phyloP scores from a whole-genome alignment of 257 asterid species.

The Jasminum sambac region DNA sequence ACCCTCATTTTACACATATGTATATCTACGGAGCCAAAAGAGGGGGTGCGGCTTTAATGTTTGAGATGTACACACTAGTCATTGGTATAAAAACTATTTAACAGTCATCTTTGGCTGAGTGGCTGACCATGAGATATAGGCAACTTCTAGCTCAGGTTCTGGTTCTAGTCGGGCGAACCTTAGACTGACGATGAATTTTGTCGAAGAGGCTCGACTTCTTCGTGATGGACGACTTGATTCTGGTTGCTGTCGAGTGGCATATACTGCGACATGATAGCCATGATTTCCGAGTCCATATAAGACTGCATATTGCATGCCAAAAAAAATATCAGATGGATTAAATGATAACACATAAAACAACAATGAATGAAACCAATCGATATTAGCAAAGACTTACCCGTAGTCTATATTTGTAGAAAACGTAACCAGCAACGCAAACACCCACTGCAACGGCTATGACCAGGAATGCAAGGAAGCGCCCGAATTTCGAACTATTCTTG shows the following conservation, averaged over 20 bases:
- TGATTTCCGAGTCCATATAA: constrained; percentile 91
- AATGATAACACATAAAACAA: background rate
- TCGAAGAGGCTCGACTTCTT: constrained; percentile 52
- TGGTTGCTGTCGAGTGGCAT: constrained; percentile 90
- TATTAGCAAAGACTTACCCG: constrained; percentile 47
- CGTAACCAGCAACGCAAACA: constrained; percentile 61
- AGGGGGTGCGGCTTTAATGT: constrained; percentile 51
- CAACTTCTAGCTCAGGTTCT: background rate
- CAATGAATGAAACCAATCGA: background rate
- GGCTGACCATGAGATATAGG: background rate
- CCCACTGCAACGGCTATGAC: constrained; percentile 57
- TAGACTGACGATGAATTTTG: constrained; percentile 47
- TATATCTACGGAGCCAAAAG: background rate
- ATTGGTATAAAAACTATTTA: background rate
- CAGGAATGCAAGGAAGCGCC: constrained; percentile 48
- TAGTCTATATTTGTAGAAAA: constrained; percentile 85
- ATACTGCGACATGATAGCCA: constrained; percentile 95
- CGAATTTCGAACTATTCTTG: constrained; percentile 55
- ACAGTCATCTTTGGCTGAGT: no score
- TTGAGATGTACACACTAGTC: background rate
- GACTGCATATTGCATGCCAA: constrained; percentile 49
- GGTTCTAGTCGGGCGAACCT: constrained; percentile 2
- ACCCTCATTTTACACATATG: background rate
- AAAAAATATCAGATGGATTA: background rate
- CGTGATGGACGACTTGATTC: constrained; percentile 59